A percentile compares a stretch with the other conserved stretches of the same genome.
phyloP scores from a whole-genome alignment of 352 stramenopile genomes.

The Phytophthora melonis region DNA sequence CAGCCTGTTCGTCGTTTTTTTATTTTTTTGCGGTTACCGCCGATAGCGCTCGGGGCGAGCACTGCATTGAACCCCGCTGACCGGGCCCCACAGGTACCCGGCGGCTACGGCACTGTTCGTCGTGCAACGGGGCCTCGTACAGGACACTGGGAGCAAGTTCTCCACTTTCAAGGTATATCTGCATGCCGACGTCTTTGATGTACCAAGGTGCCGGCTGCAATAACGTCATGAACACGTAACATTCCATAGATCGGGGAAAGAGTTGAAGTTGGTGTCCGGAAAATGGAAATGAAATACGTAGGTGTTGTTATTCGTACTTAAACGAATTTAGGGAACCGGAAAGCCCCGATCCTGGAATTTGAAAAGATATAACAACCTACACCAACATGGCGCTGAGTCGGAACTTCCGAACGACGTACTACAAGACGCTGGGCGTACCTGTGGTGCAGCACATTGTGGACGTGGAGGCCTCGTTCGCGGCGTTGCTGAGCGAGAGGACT shows the following conservation, averaged over 20 bases:
- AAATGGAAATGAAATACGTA: no score
- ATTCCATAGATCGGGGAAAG: slow-evolving; percentile 26
- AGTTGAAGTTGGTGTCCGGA: slow-evolving; percentile 22
- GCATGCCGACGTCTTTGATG: slow-evolving; percentile 13
- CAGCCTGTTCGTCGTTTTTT: no score
- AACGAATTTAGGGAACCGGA: background rate
- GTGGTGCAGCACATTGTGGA: slow-evolving; percentile 88
- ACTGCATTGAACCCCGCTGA: no score
- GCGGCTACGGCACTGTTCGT: no score
- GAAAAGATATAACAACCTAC: background rate
- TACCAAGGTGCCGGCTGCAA: slow-evolving; percentile 21
- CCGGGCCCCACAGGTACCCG: no score
- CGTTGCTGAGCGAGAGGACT: slow-evolving; percentile 60
- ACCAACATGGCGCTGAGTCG: background rate
- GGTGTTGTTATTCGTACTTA: no score
- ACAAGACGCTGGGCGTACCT: slow-evolving; percentile 88
- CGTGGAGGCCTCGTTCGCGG: slow-evolving; percentile 76
- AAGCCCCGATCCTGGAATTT: background rate
- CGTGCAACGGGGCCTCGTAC: slow-evolving; percentile 61
- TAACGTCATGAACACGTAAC: slow-evolving; percentile 66
- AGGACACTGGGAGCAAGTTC: slow-evolving; percentile 45
- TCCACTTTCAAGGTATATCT: slow-evolving; percentile 7
- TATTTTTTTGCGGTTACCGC: no score
- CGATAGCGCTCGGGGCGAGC: no score
- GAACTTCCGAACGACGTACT: slow-evolving; percentile 85